Evolutionary conservation across 768 basidiomycete species (phyloP), one percentile per base, ranked within the genome.

Genomic region (Lactarius tabidus): DNA sequence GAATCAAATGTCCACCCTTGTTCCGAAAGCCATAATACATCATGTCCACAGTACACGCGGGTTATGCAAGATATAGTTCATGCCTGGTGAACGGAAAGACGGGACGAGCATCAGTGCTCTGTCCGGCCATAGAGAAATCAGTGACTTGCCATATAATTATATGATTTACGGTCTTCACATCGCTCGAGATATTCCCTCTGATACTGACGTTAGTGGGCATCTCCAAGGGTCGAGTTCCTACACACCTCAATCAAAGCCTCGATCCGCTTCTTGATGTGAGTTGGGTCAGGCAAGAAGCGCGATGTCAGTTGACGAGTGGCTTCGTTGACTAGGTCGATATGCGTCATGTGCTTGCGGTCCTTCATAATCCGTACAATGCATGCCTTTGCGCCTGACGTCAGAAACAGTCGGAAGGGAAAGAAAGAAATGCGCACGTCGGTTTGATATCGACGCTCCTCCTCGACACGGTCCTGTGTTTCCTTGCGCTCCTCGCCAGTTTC

Each of bases 331-430:
- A 99, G 83, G 62, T 95, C 93, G 65, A 86, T 92, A 72, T 98
- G 93, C 7, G 81, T 77, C 86, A 98, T 88, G 60, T 84, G 83
- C 74, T 98, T 98, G 62, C 95, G 80, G 73, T 93, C 89, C 77
- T 98, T 98, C 96, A 99, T 98, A 33, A 98, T 87, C 36, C 97
- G 88, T 29, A 99, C 97, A 67, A 98, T 90, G 72, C 93, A 98
- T 1, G 97, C 97, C 95, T 99, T 67, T 3, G 56, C n/a, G 53
- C 57, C 38, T 35, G 9, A 3, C 9, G 20, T 51, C 57, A 57
- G 41, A 65, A 26, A 41, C 55, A 62, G 31, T 31, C 26, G 5
- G 35, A 39, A 15, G 20, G 52, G 43, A 45, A 54, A 14, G 26
- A 6, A 28, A 43, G 12, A 38, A 39, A 45, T 9, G 76, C 84